Conservation (phyloP, 2,329 filamentous ascomycete genomes). For the Botrytis galanthina region DNA sequence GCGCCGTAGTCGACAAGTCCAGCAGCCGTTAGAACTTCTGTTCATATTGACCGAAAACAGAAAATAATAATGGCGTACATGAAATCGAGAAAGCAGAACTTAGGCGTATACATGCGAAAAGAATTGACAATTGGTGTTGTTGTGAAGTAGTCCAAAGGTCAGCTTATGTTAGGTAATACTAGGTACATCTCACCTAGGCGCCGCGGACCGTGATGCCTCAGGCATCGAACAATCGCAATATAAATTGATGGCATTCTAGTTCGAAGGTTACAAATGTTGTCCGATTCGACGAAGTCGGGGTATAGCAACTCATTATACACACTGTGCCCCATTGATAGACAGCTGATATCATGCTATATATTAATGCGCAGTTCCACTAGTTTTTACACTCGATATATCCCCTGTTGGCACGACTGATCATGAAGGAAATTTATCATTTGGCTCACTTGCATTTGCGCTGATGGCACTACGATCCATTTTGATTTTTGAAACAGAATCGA, state of each 20-base stretch:
- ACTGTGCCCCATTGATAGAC: neutral
- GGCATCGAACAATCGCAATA: neutral
- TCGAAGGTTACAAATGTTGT: neutral
- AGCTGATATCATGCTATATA: neutral
- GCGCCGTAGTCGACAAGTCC: slow-evolving; percentile 53
- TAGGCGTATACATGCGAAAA: neutral
- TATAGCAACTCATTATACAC: neutral
- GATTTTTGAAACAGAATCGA: neutral
- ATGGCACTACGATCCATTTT: neutral
- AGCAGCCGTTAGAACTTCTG: slow-evolving; percentile 23
- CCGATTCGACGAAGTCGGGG: neutral
- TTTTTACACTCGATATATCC: neutral
- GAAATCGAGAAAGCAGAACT: neutral
- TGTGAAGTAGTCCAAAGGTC: neutral
- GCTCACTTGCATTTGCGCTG: neutral
- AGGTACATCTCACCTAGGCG: neutral
- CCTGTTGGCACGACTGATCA: neutral
- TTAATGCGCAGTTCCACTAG: neutral
- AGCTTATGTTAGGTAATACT: neutral
- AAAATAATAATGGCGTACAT: neutral
- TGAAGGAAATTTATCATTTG: neutral
- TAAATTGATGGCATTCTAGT: neutral
- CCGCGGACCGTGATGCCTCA: neutral
- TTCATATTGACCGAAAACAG: neutral
- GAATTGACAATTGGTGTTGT: neutral